Percentiles rank a stretch among this genome's conserved stretches.
phyloP scores from a whole-genome alignment of 176 grass and related monocot genomes.

The Guadua angustifolia region DNA sequence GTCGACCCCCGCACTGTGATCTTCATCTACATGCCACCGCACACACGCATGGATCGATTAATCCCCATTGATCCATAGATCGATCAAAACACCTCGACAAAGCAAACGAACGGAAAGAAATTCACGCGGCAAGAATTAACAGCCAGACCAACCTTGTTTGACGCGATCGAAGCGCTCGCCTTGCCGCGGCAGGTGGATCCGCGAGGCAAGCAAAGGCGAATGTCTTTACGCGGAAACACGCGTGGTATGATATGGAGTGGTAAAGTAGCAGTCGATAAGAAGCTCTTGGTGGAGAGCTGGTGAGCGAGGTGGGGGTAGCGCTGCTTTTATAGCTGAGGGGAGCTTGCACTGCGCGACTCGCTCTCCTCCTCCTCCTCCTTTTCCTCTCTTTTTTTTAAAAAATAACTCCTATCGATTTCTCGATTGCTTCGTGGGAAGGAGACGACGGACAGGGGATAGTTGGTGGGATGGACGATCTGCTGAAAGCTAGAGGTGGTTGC shows the following conservation, averaged over 20 bases:
- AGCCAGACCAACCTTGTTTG: not conserved
- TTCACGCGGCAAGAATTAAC: not conserved
- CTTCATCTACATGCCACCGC: constrained; percentile 49
- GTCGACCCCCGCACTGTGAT: constrained; percentile 65
- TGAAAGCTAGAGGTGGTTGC: not conserved
- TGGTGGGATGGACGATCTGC: constrained; percentile 53
- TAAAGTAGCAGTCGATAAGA: constrained; percentile 13
- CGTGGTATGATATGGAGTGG: not conserved
- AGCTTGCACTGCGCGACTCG: not conserved
- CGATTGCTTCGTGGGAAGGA: not conserved
- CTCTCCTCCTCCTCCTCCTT: not conserved
- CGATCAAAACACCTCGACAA: not conserved
- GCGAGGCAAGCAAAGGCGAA: not conserved
- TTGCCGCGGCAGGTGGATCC: constrained; percentile 18
- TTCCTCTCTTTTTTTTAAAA: too few species aligned
- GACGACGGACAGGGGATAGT: not conserved
- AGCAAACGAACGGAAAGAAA: not conserved
- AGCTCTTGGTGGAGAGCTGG: constrained; percentile 69
- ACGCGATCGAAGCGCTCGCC: not conserved
- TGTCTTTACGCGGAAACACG: not conserved
- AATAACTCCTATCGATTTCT: not conserved
- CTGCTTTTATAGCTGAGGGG: constrained; percentile 43
- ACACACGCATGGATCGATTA: not conserved
- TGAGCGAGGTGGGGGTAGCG: constrained; percentile 37
- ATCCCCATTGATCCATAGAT: not conserved